phyloP scores from a whole-genome alignment of 805 yeast species.

The Schizosaccharomyces japonicus region DNA sequence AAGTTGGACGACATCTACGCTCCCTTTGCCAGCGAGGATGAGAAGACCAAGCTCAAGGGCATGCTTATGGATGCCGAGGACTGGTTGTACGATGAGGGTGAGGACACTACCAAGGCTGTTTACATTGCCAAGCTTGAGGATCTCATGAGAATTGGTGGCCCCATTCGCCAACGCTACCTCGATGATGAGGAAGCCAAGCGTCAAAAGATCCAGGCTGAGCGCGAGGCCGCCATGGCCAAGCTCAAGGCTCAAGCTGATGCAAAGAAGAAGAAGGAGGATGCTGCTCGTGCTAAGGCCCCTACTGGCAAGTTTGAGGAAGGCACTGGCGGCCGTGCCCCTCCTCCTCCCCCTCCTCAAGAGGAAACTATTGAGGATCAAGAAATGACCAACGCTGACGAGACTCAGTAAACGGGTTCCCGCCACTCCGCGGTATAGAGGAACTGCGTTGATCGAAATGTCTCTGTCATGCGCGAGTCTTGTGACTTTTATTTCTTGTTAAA shows the following conservation, averaged over 20 bases:
- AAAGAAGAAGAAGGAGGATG: conserved; percentile 37
- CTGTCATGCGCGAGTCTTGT: no score
- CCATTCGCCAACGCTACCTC: conserved; percentile 82
- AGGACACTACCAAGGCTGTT: conserved; percentile 85
- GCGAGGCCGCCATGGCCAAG: conserved; percentile 20
- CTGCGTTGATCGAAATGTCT: no score
- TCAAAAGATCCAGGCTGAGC: conserved; percentile 69
- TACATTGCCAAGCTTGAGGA: conserved; percentile 96
- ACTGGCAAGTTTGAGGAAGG: conserved; percentile 17
- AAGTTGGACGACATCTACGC: conserved; percentile 81
- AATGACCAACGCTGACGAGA: no score
- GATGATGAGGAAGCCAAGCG: conserved; percentile 82
- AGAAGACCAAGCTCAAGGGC: conserved; percentile 53
- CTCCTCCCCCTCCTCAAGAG: conserved; percentile 5
- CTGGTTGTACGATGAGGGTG: conserved; percentile 95
- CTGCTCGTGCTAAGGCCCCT: no score
- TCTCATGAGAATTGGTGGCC: conserved; percentile 79
- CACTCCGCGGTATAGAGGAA: no score
- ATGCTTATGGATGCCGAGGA: conserved; percentile 75
- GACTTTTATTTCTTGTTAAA: no score
- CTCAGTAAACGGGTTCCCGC: no score
- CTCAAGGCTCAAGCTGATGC: conserved; percentile 38
- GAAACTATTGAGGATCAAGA: not conserved
- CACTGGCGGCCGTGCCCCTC: conserved; percentile 6
- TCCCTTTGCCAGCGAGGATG: conserved; percentile 71